A percentile compares a stretch with the other conserved stretches of the same genome.
Conservation (phyloP, 2,329 filamentous ascomycete species). For the Fusarium denticulatum region DNA sequence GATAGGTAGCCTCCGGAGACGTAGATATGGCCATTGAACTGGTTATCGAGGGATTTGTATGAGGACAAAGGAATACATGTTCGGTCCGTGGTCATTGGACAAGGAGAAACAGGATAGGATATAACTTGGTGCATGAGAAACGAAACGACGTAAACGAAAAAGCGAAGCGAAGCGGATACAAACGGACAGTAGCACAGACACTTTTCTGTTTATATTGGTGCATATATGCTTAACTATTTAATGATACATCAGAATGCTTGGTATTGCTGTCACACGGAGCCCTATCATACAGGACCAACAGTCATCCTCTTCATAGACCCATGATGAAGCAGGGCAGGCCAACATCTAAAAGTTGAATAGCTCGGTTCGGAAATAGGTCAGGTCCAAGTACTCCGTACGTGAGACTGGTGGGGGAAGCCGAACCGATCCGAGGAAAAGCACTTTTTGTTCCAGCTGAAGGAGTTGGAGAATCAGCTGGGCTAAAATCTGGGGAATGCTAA, state of each 20-base stretch:
- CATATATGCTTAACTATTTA: neutral
- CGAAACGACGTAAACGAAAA: slow-evolving; percentile 26
- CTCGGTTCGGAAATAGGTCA: slow-evolving; percentile 15
- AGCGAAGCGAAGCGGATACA: slow-evolving; percentile 11
- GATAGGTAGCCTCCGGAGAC: slow-evolving; percentile 1
- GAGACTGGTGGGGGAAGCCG: slow-evolving; percentile 1
- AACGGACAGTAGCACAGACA: neutral
- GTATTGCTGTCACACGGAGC: neutral
- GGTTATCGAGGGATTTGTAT: neutral
- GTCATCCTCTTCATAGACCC: neutral
- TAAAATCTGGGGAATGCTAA: slow-evolving; percentile 4
- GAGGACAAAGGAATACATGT: neutral
- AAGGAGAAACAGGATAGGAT: slow-evolving; percentile 12
- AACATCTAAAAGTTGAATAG: neutral
- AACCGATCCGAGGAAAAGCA: slow-evolving; percentile 11
- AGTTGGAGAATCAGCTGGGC: neutral
- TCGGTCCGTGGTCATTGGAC: slow-evolving; percentile 2
- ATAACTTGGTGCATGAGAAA: slow-evolving; percentile 31
- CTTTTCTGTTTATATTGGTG: neutral
- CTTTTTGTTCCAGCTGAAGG: neutral
- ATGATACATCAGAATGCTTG: neutral
- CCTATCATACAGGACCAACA: neutral
- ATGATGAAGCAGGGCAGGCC: neutral
- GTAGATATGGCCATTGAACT: slow-evolving; percentile 19
- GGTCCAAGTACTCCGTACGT: neutral